These are phyloP conservation scores for Bocquillonia castaneifolia DNA, from an alignment of 441 rosid species.

Conservation along the genomic window DNA sequence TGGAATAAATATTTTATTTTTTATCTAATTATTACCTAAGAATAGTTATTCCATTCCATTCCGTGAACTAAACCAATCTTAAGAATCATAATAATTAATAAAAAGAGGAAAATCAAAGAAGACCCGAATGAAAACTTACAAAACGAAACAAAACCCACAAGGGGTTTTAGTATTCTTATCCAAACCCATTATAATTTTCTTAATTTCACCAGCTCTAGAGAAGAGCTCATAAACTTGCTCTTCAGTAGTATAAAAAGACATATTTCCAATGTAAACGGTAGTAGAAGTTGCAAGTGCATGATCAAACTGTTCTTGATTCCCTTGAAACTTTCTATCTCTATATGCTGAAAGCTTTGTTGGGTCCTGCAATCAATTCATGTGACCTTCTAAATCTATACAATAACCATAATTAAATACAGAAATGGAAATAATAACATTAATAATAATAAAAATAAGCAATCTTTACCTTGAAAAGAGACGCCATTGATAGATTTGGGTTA, in stretches of 20 bases:
- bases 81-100: background rate
- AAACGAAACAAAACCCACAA: conserved; percentile 89
- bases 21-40: no score
- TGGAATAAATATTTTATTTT: no score
- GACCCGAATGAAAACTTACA: conserved; percentile 40
- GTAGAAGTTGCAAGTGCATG: conserved; percentile 56
- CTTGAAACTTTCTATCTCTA: conserved; percentile 73
- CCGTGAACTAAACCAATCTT: no score
- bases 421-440: no score
- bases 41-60: no score
- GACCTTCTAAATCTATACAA: background rate
- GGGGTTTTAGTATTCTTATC: conserved; percentile 95
- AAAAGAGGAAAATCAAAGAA: background rate
- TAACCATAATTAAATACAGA: background rate
- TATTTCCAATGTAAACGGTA: conserved; percentile 82
- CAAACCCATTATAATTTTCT: conserved; percentile 93
- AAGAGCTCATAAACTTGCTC: conserved; percentile 98
- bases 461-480: conserved; percentile 78
- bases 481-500: conserved; percentile 35
- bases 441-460: background rate
- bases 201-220: conserved; percentile 84
- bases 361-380: conserved; percentile 38
- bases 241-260: conserved; percentile 92
- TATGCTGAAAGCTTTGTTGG: conserved; percentile 76
- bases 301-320: conserved; percentile 86